Evolutionary conservation across 2,329 filamentous ascomycete genomes (phyloP), one percentile per base, ranked within the genome.

Genomic region (Scleromitrula shiraiana): DNA sequence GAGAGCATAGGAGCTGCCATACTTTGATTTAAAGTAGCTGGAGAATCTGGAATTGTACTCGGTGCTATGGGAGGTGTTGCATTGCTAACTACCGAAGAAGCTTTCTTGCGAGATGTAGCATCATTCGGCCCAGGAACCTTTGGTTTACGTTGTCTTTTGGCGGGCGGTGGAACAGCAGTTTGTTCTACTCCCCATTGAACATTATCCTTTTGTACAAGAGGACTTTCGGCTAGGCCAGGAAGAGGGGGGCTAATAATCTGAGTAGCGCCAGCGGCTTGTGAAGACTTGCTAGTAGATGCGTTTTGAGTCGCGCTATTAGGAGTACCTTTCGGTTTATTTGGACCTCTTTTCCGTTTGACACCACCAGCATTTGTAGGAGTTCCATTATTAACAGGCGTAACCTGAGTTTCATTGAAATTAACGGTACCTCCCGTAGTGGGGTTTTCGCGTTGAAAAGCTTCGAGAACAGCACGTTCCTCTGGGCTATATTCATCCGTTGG

Each of bases 91-190:
- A 56, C 54, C 26, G 60, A 58, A 32, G 55, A 55, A 41, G 54
- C 56, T 39, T 59, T 59, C 46, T 52, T 59, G 32, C 47, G 52
- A 38, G 55, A 50, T 8, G 56, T 52, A 35, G 56, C 51, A 38
- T 64, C 45, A 50, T 51, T 40, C 26, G 51, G 12, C 42, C 52
- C 58, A 14, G 61, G 36, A 12, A 64, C 63, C 39, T 64, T 67
- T 15, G 58, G 59, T 47, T 68, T 70, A 10, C 67, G 60, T 46
- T 67, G 66, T 24, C 68, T 63, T 46, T 64, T 65, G 24, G 66
- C 61, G 50, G 71, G 71, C 2, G 66, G 50, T 10, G 67, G 65
- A 29, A 56, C 50, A 12, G 56, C 49, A 12, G 56, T 54, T 33
- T 50, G 52, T 17, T 59, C 59, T 26, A 60, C 55, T 37, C 52